phyloP scores from a whole-genome alignment of 164 flowering plant genomes.

The Umbilicus rupestris region DNA sequence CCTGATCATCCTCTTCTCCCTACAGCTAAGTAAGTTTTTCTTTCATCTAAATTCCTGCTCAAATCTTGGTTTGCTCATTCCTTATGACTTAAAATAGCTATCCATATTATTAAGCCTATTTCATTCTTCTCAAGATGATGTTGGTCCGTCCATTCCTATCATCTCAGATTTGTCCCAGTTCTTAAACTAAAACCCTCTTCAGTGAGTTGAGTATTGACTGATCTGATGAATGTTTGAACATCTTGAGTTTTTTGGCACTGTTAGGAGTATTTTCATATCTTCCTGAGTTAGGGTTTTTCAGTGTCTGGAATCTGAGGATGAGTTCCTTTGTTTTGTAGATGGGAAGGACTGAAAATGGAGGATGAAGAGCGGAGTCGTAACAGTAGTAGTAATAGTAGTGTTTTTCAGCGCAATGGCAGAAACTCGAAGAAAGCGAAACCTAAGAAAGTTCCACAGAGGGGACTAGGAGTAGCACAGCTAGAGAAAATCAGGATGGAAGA shows the following conservation, averaged over 20 bases:
- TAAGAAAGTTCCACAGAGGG: constrained; percentile 71
- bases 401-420: constrained; percentile 9
- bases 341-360: constrained; percentile 23
- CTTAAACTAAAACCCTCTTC: neutral
- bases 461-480: constrained; percentile 80
- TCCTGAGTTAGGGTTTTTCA: neutral
- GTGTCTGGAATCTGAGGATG: neutral
- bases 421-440: constrained; percentile 40
- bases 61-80: neutral
- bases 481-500: constrained; percentile 67
- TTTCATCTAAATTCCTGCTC: constrained; percentile 3
- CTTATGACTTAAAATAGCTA: neutral
- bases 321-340: neutral
- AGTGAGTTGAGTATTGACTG: neutral
- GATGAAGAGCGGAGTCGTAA: constrained; percentile 30
- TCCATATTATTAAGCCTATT: neutral
- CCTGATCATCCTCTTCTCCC: neutral
- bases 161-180: neutral
- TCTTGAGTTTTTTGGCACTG: no score
- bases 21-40: neutral
- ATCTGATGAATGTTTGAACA: neutral
- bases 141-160: neutral
- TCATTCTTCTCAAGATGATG: neutral
- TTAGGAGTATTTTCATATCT: neutral
- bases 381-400: constrained; percentile 14